phyloP scores from a whole-genome alignment of 2,329 filamentous ascomycete species.

The Pyricularia grisea region DNA sequence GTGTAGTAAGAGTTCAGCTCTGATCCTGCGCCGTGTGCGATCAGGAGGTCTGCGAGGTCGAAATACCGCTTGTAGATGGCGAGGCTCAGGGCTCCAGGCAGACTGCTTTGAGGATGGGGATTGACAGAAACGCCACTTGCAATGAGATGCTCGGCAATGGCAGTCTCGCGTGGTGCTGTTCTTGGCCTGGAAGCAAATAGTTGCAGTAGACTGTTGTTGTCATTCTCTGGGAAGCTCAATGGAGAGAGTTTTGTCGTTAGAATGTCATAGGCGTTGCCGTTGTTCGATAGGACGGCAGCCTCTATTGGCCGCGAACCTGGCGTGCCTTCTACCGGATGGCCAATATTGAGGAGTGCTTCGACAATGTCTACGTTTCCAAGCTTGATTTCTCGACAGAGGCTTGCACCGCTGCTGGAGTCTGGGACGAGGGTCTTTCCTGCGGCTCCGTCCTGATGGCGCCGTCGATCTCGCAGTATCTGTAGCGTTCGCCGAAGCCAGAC shows the following conservation, averaged over 20 bases:
- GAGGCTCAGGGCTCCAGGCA: slow-evolving; percentile 4
- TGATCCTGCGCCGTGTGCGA: slow-evolving; percentile 4
- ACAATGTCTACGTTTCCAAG: slow-evolving; percentile 9
- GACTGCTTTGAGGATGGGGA: not conserved
- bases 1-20: slow-evolving; percentile 4
- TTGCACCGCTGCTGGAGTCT: slow-evolving; percentile 1
- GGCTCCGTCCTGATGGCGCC: not conserved
- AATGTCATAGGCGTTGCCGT: slow-evolving; percentile 3
- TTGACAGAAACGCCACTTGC: not conserved
- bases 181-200: slow-evolving; percentile 4
- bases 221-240: not conserved
- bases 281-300: slow-evolving; percentile 6
- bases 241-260: not conserved
- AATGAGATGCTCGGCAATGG: slow-evolving; percentile 6
- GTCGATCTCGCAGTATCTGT: slow-evolving; percentile 5
- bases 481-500: slow-evolving; percentile 3
- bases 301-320: slow-evolving; percentile 6
- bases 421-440: not conserved
- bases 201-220: slow-evolving; percentile 4
- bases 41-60: slow-evolving; percentile 7
- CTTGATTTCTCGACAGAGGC: slow-evolving; percentile 8
- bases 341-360: slow-evolving; percentile 7
- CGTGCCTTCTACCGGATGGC: slow-evolving; percentile 7
- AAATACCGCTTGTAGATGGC: slow-evolving; percentile 6
- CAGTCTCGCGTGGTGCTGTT: slow-evolving; percentile 1